Percentiles rank a stretch among this genome's conserved stretches.
phyloP scores from a whole-genome alignment of 2,329 filamentous ascomycete species.

The Aspergillus costaricaensis region DNA sequence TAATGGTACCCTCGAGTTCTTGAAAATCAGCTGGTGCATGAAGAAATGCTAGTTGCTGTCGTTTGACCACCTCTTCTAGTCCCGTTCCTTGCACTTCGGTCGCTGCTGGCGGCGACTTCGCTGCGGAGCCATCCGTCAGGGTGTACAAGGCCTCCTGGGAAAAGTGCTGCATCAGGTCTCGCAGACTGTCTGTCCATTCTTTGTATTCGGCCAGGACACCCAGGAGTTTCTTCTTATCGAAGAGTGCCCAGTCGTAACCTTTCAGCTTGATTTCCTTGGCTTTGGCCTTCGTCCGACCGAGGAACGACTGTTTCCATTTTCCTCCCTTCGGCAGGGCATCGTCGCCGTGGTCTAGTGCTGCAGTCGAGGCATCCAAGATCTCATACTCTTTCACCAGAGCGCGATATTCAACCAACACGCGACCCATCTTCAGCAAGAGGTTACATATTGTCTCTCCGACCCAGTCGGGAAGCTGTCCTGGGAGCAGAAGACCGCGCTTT shows the following conservation, averaged over 20 bases:
- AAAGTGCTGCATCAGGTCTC: slow-evolving; percentile 33
- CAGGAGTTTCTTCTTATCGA: slow-evolving; percentile 32
- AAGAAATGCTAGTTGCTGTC: slow-evolving; percentile 23
- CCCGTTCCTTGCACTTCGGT: slow-evolving; percentile 26
- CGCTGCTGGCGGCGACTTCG: neutral
- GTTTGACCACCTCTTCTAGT: slow-evolving; percentile 27
- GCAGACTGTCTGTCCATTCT: slow-evolving; percentile 28
- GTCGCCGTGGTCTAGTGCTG: neutral
- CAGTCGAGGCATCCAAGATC: neutral
- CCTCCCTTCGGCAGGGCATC: slow-evolving; percentile 10
- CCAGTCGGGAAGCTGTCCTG: slow-evolving; percentile 18
- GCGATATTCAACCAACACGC: neutral
- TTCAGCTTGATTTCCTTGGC: slow-evolving; percentile 28
- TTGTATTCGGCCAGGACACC: slow-evolving; percentile 28
- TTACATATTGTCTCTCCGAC: slow-evolving; percentile 1
- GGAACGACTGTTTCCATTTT: slow-evolving; percentile 23
- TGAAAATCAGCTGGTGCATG: slow-evolving; percentile 25
- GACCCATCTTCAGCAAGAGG: slow-evolving; percentile 1
- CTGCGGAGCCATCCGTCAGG: slow-evolving; percentile 10
- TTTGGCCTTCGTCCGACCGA: slow-evolving; percentile 27
- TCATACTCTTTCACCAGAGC: neutral
- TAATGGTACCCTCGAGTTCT: slow-evolving; percentile 23
- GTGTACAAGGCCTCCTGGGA: slow-evolving; percentile 26
- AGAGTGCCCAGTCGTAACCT: slow-evolving; percentile 35
- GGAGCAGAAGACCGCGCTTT: slow-evolving; percentile 27